These are phyloP conservation scores for Candida sanyaensis DNA, from an alignment of 1,139 yeast species.

Conservation along the genomic window DNA sequence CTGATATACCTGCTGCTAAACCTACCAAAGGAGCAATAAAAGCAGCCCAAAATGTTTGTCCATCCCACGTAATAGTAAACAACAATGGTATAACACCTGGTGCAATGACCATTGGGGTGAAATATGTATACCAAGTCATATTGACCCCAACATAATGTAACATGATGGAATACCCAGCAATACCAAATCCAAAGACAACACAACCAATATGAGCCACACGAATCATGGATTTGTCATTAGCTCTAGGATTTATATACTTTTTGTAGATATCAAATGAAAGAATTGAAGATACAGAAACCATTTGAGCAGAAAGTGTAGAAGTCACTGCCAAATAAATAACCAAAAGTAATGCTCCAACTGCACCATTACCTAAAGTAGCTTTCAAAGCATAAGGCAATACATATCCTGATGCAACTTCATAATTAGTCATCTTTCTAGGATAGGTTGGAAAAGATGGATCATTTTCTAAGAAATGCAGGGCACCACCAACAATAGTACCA, in stretches of 20 bases:
- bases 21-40: conserved; percentile 29
- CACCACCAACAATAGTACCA: conserved; percentile 30
- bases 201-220: conserved; percentile 30
- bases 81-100: conserved; percentile 38
- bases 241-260: conserved; percentile 27
- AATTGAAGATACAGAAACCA: conserved; percentile 33
- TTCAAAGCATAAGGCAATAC: conserved; percentile 29
- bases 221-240: conserved; percentile 28
- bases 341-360: conserved; percentile 29
- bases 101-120: conserved; percentile 35
- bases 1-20: conserved; percentile 21
- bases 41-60: conserved; percentile 30
- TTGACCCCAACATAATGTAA: conserved; percentile 32
- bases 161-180: conserved; percentile 33
- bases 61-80: conserved; percentile 34
- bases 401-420: conserved; percentile 30
- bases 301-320: conserved; percentile 33
- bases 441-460: conserved; percentile 29
- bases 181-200: conserved; percentile 28
- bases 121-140: conserved; percentile 39
- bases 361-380: conserved; percentile 29
- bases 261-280: conserved; percentile 32
- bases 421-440: conserved; percentile 26
- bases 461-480: conserved; percentile 26
- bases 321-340: conserved; percentile 33